Evolutionary conservation across 805 yeast species (phyloP), one percentile per base, ranked within the genome.

Genomic region (Cyberlindnera lachancei): DNA sequence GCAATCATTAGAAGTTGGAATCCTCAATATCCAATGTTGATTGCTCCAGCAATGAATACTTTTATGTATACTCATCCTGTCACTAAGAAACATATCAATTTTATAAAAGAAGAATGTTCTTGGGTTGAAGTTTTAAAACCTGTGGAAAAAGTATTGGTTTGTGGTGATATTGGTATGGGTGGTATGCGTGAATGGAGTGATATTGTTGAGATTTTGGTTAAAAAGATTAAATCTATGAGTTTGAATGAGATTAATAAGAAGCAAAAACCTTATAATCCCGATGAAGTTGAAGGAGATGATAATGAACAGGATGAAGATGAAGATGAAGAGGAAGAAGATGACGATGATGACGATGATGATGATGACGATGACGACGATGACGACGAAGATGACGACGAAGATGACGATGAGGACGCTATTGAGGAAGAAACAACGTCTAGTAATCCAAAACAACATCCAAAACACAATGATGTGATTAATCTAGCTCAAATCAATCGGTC

Each of bases 121-220:
- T 79, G 75, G 71, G 68, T 81, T 33, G 82, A 79, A 37, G 69
- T 83, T 14, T 58, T 83, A 50, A 79, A 74, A 50, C 94, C 94
- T 0, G 85, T 81, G 15, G 94, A 83, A 46, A 83, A 83, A 51
- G 87, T 83, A 42, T 67, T 62, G 61, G 81, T 58, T 14, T 82
- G 86, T 61, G 94, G 94, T 47, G 94, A 83, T 52, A 81, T 83
- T 41, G 92, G 92, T 11, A 81, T 83, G 92, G 94, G 94, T 27
- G 94, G 94, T 20, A 83, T 83, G 94, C 71, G 86, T 66, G 92
- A 82, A 50, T 82, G 86, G 81, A 75, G 76, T 50, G 92, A 81
- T 48, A 74, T 83, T 38, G 90, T 80, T 7, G 85, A 79, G 47
- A 70, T 73, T 15, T 36, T 71, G 38, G 56, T 63, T 23, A 54